Evolutionary conservation across 371 early-diverging fungal genomes (phyloP).

Genomic region (Gilbertella persicaria): DNA sequence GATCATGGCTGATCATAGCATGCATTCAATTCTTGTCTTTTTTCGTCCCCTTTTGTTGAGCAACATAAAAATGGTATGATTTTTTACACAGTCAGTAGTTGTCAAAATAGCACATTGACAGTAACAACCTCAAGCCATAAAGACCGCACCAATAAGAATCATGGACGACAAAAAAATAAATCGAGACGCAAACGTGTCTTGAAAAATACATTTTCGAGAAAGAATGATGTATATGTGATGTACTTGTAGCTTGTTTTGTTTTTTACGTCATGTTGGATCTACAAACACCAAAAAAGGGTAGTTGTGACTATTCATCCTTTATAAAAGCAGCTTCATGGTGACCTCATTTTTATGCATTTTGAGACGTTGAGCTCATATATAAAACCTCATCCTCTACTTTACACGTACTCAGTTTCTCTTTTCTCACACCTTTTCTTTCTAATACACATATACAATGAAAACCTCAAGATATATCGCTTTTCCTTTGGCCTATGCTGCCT

Average conservation of each 20-base stretch:
- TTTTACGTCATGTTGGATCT: background rate
- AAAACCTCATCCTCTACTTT: background rate
- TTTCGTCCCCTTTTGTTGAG: too few relatives aligned
- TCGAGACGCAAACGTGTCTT: background rate
- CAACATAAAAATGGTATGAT: too few relatives aligned
- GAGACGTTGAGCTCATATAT: slow-evolving; percentile 1
- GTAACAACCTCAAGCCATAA: too few relatives aligned
- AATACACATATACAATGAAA: slow-evolving; percentile 12
- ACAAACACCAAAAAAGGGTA: background rate
- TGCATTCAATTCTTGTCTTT: too few relatives aligned
- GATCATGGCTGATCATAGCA: too few relatives aligned
- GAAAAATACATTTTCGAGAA: background rate
- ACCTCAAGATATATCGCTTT: slow-evolving; percentile 11
- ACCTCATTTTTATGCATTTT: slow-evolving; percentile 20
- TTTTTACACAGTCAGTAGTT: too few relatives aligned
- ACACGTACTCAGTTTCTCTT: slow-evolving; percentile 1
- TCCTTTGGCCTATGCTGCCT: slow-evolving; percentile 16
- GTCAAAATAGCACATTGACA: too few relatives aligned
- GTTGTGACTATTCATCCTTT: too few relatives aligned
- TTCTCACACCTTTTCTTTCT: background rate
- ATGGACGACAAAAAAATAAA: background rate
- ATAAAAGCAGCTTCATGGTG: slow-evolving; percentile 16
- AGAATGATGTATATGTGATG: background rate
- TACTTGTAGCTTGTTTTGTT: background rate
- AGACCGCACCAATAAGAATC: too few relatives aligned